Evolutionary conservation across 1,139 yeast genomes (phyloP).

Genomic region (Pneumocystis carinii): DNA sequence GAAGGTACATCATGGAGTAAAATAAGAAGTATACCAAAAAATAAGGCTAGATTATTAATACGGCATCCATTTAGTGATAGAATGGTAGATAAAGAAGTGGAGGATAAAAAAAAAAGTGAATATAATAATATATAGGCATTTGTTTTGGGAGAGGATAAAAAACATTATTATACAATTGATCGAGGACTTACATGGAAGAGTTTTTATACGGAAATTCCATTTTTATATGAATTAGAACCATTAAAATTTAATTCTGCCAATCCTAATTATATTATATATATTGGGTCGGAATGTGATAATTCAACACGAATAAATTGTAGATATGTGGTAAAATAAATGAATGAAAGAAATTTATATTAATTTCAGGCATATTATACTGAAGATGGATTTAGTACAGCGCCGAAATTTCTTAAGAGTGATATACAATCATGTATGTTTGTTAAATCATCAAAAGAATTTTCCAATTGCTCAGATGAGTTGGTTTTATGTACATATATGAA

Average conservation of each 20-base stretch:
- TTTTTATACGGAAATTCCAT: slow-evolving; percentile 24
- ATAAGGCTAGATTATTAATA: slow-evolving; percentile 25
- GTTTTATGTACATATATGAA: slow-evolving; percentile 7
- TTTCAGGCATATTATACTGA: slow-evolving; percentile 32
- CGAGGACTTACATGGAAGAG: slow-evolving; percentile 43
- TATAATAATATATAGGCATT: slow-evolving; percentile 41
- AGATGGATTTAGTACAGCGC: slow-evolving; percentile 38
- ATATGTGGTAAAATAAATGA: slow-evolving; percentile 24
- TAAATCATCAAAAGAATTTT: slow-evolving; percentile 30
- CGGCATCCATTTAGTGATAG: slow-evolving; percentile 34
- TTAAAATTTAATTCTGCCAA: slow-evolving; percentile 31
- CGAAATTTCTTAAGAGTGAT: slow-evolving; percentile 24
- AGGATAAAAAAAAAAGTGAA: too few relatives aligned
- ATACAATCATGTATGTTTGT: slow-evolving; percentile 37
- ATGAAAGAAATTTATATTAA: not conserved
- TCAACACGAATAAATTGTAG: slow-evolving; percentile 14
- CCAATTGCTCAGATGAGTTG: slow-evolving; percentile 20
- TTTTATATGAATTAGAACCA: slow-evolving; percentile 18
- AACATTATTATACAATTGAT: slow-evolving; percentile 41
- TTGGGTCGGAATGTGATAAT: slow-evolving; percentile 28
- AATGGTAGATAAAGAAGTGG: slow-evolving; percentile 3
- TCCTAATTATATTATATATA: slow-evolving; percentile 30
- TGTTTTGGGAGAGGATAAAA: slow-evolving; percentile 26
- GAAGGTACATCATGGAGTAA: slow-evolving; percentile 44
- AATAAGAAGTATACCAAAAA: slow-evolving; percentile 22